Percentiles rank a stretch among this genome's conserved stretches.
Conservation (phyloP, 331 rosid species). For the Stylosanthes scabra region DNA sequence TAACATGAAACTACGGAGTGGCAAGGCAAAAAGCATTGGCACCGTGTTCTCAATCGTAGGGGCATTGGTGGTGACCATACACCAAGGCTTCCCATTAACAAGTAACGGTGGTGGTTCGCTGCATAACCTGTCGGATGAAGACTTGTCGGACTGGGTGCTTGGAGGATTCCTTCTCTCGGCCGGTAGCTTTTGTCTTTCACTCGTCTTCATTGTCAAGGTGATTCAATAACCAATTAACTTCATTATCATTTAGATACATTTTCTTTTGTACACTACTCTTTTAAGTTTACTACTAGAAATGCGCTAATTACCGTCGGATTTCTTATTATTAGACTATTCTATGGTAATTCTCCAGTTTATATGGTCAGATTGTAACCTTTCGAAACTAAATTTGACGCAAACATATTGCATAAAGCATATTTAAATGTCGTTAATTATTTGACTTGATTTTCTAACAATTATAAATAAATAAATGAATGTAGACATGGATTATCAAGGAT, state of each 20-base stretch:
- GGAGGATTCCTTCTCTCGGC: constrained; percentile 44
- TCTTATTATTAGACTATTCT: no score
- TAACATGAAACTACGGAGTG: constrained; percentile 38
- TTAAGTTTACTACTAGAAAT: no score
- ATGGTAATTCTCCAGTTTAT: no score
- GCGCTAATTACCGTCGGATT: no score
- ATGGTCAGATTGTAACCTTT: no score
- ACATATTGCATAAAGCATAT: no score
- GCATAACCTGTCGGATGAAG: not conserved
- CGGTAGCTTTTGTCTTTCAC: constrained; percentile 22
- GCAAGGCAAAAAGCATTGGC: constrained; percentile 46
- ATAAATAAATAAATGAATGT: not conserved
- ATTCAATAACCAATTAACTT: not conserved
- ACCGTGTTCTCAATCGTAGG: constrained; percentile 46
- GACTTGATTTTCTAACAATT: not conserved
- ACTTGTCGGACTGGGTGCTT: constrained; percentile 39
- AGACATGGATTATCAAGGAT: constrained; percentile 48
- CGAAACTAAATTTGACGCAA: no score
- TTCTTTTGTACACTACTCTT: not conserved
- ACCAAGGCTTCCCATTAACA: constrained; percentile 40
- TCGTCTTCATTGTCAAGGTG: constrained; percentile 30
- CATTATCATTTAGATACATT: not conserved
- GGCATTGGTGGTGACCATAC: constrained; percentile 45
- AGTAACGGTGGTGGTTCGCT: not conserved
- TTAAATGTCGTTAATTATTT: no score